Evolutionary conservation across 441 rosid genomes (phyloP), one percentile per base, ranked within the genome.

Genomic region (Pelargonium citronellum): DNA sequence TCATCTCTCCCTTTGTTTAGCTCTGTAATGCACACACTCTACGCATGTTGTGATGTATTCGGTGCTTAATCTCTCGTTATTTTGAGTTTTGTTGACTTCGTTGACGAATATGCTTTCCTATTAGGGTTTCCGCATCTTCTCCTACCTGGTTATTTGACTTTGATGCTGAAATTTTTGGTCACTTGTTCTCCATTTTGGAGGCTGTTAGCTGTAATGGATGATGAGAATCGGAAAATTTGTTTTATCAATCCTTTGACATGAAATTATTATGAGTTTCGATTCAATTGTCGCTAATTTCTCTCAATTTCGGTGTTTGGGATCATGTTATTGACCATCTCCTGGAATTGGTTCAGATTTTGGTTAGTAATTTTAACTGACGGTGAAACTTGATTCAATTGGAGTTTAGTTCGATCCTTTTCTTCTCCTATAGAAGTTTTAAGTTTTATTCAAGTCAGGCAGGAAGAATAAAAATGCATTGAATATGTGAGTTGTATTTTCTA

Each of bases 1-100:
- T 72, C 46, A 5, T 66, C 78, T 17, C 68, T 63, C 78, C 69
- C 73, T 69, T 27, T 27, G 67, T 30, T 61, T 73, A 3, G 39
- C 69, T 43, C n/a, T 64, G 58, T 53, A 27, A 11, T 46, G 1
- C 5, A 22, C 49, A 22, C 15, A 5, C 22, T 12, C 17, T 49
- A 11, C 55, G 10, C 30, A 15, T 27, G 24, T 22, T 22, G 24
- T 34, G 22, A 60, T 60, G 62, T 57, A 11, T 60, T 60, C 64
- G 64, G 64, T 60, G 64, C 64, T 22, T 22, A 60, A 60, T 60
- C 17, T 51, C 57, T 12, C 16, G 57, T 51, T 51, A 51, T n/a
- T 51, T 43, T 60, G n/a, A 22, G 7, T 20, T 60, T 60, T 60
- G 37, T 20, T 60, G 37, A 66, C 43, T 67, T 43, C 73, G 55